phyloP scores from a whole-genome alignment of 305 asterid species.

The Solanum hybrid region DNA sequence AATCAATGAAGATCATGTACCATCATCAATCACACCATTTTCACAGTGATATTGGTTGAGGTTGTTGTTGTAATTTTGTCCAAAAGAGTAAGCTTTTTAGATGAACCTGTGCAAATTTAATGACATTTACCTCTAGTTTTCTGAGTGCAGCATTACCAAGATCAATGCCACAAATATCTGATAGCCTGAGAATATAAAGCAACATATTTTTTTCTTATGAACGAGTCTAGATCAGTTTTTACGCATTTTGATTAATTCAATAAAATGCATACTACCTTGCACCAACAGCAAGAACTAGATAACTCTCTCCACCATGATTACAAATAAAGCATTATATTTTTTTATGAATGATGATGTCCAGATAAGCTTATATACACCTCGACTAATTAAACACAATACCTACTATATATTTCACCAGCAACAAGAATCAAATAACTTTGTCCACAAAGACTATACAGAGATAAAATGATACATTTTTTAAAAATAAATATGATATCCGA shows the following conservation, averaged over 20 bases:
- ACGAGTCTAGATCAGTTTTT: not conserved
- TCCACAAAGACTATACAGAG: not conserved
- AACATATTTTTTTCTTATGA: not conserved
- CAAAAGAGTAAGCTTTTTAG: conserved; percentile 7
- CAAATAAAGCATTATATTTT: conserved; percentile 7
- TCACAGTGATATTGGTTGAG: not conserved
- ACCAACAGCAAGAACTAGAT: no score
- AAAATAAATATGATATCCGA: no score
- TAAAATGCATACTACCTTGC: no score
- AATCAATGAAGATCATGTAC: not conserved
- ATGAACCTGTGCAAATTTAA: conserved; percentile 28
- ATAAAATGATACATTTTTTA: no score
- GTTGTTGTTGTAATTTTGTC: not conserved
- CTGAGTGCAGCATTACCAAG: conserved; percentile 32
- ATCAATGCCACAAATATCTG: conserved; percentile 43
- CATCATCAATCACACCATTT: not conserved
- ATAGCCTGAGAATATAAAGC: conserved; percentile 30
- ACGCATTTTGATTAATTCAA: not conserved
- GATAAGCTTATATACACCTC: not conserved
- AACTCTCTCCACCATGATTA: not conserved
- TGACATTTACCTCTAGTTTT: conserved; percentile 31
- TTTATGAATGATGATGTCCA: not conserved
- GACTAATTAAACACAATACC: not conserved
- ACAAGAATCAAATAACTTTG: not conserved
- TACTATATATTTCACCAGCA: not conserved